Percentiles rank a stretch among this genome's conserved stretches.
phyloP scores from a whole-genome alignment of 306 rosid species.

The Prunus davidiana region DNA sequence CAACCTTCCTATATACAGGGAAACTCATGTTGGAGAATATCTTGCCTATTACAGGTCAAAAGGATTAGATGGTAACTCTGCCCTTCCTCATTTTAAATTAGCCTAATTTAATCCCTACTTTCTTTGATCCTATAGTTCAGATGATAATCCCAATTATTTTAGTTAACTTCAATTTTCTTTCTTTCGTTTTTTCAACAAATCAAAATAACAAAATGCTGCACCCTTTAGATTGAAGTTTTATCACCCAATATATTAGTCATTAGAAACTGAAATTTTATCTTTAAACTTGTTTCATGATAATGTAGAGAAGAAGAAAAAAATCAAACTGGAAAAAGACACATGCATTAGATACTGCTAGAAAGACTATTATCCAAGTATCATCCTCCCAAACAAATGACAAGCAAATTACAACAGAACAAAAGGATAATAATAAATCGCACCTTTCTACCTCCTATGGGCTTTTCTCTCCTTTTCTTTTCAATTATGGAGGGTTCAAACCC shows the following conservation, averaged over 20 bases:
- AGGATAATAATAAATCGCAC: constrained; percentile 16
- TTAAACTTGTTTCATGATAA: not conserved
- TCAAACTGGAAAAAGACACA: too few relatives aligned
- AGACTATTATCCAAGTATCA: constrained; percentile 1
- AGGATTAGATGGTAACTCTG: constrained; percentile 64
- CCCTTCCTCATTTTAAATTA: constrained; percentile 48
- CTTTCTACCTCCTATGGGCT: constrained; percentile 8
- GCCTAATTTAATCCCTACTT: not conserved
- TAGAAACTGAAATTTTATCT: not conserved
- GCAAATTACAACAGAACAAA: constrained; percentile 13
- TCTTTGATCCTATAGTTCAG: not conserved
- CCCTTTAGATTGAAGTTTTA: too few relatives aligned
- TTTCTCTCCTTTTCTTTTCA: constrained; percentile 10
- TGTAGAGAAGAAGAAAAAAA: too few relatives aligned
- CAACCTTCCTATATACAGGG: constrained; percentile 55
- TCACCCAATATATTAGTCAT: too few relatives aligned
- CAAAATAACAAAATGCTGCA: too few relatives aligned
- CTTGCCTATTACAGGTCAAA: constrained; percentile 54
- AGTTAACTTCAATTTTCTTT: too few relatives aligned
- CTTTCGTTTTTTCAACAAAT: too few relatives aligned
- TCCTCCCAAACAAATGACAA: constrained; percentile 13
- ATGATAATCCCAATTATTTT: not conserved
- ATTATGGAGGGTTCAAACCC: not conserved
- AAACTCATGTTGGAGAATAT: constrained; percentile 49
- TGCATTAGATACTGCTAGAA: too few relatives aligned